Base-by-base conservation (phyloP, 108 stramenopile genomes). In the Cylindrotheca fusiformis region DNA sequence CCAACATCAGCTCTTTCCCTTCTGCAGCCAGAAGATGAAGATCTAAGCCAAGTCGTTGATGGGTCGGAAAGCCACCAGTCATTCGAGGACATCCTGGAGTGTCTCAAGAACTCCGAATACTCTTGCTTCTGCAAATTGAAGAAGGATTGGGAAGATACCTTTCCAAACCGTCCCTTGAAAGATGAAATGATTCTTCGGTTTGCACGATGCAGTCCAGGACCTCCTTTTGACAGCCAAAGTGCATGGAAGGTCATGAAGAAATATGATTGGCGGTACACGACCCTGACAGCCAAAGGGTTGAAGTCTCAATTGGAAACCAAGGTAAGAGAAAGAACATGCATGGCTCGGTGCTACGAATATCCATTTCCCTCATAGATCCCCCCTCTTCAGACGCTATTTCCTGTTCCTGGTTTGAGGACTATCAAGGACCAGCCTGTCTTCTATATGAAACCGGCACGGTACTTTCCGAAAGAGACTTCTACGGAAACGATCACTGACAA, bases 401-500 rank as follows among this genome's bases (percentile, higher is more conserved):
- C 76, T n/a, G 66, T 84, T 2, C 83, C 83, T 32, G 75, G 75
- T 26, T 51, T 80, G 0, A 66, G 63, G 51, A 74, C 79, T 21
- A 66, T 21, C 2, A 70, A 72, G 17, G 79, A 72, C 20, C 57
- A 78, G 31, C 63, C 61, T 33, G 50, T 75, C 48, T 78, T 84
- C 55, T 84, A 78, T 63, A 84, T 84, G 83, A 47, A 65, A 18
- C 79, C 83, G 22, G 28, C 68, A 1, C 72, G 79, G 10, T 84
- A 72, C 58, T 62, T 76, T 47, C 83, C 79, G 33, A 73, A 58
- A 10, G 29, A 58, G 24, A 75, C 72, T 23, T 58, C 76, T 20
- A 67, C 68, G 19, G 60, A 74, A 29, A 47, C 52, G 18, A 66
- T 84, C 52, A 80, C 78, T 63, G 76, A 78, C 31, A 80, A 78